Percentiles rank a stretch among this genome's conserved stretches.
Evolutionary conservation across 2,329 filamentous ascomycete genomes (phyloP).

Genomic region (Aspergillus chevalieri): DNA sequence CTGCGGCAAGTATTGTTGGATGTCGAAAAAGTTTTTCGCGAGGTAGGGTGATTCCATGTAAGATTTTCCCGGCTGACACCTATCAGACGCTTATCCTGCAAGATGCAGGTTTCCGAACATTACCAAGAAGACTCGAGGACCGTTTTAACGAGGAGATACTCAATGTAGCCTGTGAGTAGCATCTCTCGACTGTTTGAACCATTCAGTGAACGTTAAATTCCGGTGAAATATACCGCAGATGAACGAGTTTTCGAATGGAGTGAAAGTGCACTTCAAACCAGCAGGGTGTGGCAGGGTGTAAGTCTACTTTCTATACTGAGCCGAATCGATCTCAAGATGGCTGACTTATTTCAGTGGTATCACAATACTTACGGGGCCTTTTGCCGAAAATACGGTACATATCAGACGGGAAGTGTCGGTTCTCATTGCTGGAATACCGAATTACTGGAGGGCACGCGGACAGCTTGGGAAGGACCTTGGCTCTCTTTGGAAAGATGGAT

Average conservation of each 20-base stretch:
- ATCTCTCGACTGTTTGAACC: not conserved
- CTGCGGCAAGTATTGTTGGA: constrained; percentile 8
- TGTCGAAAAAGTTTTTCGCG: constrained; percentile 3
- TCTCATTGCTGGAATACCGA: constrained; percentile 13
- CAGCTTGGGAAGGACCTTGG: not conserved
- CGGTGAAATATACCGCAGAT: not conserved
- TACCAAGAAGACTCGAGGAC: constrained; percentile 1
- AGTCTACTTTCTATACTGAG: not conserved
- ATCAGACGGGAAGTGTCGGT: not conserved
- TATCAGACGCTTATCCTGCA: not conserved
- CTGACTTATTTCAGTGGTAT: constrained; percentile 6
- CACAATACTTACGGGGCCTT: constrained; percentile 9
- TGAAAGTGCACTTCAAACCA: constrained; percentile 4
- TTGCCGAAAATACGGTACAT: constrained; percentile 11
- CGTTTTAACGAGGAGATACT: constrained; percentile 2
- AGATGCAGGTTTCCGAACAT: not conserved
- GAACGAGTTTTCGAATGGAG: constrained; percentile 3
- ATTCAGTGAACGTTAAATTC: not conserved
- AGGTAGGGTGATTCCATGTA: constrained; percentile 3
- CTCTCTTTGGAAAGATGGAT: not conserved
- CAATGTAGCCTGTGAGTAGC: constrained; percentile 4
- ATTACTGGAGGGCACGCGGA: constrained; percentile 4
- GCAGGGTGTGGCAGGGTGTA: constrained; percentile 7
- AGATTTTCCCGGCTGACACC: constrained; percentile 2
- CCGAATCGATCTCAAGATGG: not conserved